Base-by-base conservation (phyloP, 345 rosid species). In the Aquilaria malaccensis region DNA sequence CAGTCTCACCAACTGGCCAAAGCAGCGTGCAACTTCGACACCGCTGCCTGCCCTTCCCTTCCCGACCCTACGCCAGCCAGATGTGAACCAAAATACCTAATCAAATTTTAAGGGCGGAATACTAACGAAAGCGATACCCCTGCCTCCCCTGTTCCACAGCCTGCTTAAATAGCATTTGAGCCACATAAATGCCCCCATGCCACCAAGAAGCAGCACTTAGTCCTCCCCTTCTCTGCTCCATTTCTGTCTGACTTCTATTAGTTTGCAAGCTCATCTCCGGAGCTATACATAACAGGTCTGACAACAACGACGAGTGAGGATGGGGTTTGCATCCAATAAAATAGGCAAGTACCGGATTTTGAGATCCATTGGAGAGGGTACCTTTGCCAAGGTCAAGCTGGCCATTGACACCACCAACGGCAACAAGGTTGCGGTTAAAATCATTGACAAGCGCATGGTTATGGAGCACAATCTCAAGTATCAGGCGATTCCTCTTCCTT, bases 371-470 rank as follows among this genome's bases (percentile, higher is more conserved):
- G 98, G 97, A 14, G 97, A 85, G 69, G 98, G 97, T 54, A 82
- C 80, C 55, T 92, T 87, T 60, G 96, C 97, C 3, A 93, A 93
- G 79, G 98, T 93, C 33, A 93, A 89, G 80, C 79, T 89, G 4
- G 97, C 86, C 6, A 72, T 83, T 30, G 86, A 93, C 69, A 81
- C 80, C 74, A 74, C 84, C 32, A 82, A 71, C 55, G 80, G 78
- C 53, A 77, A 67, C 10, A 33, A 76, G 32, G 89, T 85, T 12
- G 97, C 97, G 13, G 76, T 93, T 76, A 93, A 93, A 76, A 77
- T 93, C 73, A 84, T 93, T 22, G 85, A 89, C 64, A 93, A 87
- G 77, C 68, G 75, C 45, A 77, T 78, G 70, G 96, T 89, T 69
- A 54, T 86, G 76, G 75, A 81, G 67, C 80, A 73, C 75, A 76